Conservation (phyloP, 371 early-diverging fungal species). For the Mortierella sp. region DNA sequence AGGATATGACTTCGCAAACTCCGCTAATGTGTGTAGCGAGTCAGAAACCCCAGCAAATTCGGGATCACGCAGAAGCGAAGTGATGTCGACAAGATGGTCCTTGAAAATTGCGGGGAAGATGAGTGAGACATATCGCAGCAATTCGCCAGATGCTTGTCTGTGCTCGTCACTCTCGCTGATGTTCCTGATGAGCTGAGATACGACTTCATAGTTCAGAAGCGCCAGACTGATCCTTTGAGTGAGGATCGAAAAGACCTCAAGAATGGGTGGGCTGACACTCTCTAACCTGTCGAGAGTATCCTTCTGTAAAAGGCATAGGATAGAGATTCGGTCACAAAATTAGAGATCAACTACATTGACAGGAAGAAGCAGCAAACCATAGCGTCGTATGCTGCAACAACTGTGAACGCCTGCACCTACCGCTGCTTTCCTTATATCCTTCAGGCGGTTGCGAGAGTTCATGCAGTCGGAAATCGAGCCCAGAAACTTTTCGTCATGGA, state of each 20-base stretch:
- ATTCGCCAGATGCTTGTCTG: conserved; percentile 56
- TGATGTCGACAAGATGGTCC: conserved; percentile 49
- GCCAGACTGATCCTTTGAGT: conserved; percentile 77
- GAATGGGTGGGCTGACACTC: conserved; percentile 62
- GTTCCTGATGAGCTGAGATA: conserved; percentile 66
- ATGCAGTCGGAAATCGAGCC: conserved; percentile 33
- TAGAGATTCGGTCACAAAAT: background rate
- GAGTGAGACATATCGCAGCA: conserved; percentile 59
- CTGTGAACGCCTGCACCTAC: conserved; percentile 17
- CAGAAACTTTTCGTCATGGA: conserved; percentile 18
- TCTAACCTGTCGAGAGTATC: conserved; percentile 75
- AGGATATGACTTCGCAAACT: conserved; percentile 50
- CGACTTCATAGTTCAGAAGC: conserved; percentile 67
- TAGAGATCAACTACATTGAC: no score
- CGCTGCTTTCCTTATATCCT: conserved; percentile 55
- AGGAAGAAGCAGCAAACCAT: no score
- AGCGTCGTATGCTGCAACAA: no score
- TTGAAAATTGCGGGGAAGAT: conserved; percentile 52
- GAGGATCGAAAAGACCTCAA: conserved; percentile 78
- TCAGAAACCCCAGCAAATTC: conserved; percentile 33
- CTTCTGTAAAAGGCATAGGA: conserved; percentile 55
- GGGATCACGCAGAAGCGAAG: conserved; percentile 37
- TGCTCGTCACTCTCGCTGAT: conserved; percentile 45
- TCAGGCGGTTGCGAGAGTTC: conserved; percentile 55
- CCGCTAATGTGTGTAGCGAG: conserved; percentile 40